phyloP scores from a whole-genome alignment of 75 land plant species.

The Sequoiadendron giganteum region DNA sequence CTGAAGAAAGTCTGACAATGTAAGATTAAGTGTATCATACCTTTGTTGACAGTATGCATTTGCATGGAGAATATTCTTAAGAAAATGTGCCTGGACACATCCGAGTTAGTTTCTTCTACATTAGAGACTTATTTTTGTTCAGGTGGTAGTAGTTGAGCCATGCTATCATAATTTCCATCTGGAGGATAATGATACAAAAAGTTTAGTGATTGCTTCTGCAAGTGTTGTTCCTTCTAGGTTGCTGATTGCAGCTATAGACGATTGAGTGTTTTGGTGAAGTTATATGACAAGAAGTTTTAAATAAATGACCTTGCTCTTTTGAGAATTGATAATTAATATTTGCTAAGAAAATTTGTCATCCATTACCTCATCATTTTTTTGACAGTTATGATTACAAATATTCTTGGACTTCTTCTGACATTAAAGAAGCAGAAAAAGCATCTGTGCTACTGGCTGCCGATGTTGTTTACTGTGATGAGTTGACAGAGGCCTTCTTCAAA shows the following conservation, averaged over 20 bases:
- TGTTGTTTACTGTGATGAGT: constrained; percentile 81
- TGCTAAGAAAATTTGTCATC: too few species aligned
- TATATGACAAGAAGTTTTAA: not conserved
- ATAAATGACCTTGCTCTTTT: not conserved
- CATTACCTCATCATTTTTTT: not conserved
- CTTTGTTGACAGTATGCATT: not conserved
- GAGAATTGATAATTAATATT: not conserved
- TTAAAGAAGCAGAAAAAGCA: constrained; percentile 48
- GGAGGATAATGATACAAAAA: not conserved
- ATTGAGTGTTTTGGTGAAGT: not conserved
- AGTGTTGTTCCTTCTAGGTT: not conserved
- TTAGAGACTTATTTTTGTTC: not conserved
- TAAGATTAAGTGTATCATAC: not conserved
- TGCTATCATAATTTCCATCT: not conserved
- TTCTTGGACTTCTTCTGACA: constrained; percentile 61
- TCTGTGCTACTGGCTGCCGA: constrained; percentile 85
- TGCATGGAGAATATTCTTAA: not conserved
- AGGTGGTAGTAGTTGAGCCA: not conserved
- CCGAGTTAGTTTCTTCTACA: not conserved
- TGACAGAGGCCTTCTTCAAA: constrained; percentile 80
- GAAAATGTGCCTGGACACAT: not conserved
- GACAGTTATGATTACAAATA: constrained; percentile 30
- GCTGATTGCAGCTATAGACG: not conserved
- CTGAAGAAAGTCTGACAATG: not conserved
- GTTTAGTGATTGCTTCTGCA: not conserved